A percentile compares a stretch with the other conserved stretches of the same genome.
phyloP scores from a whole-genome alignment of 2,329 filamentous ascomycete species.

The Xylaria sp. region DNA sequence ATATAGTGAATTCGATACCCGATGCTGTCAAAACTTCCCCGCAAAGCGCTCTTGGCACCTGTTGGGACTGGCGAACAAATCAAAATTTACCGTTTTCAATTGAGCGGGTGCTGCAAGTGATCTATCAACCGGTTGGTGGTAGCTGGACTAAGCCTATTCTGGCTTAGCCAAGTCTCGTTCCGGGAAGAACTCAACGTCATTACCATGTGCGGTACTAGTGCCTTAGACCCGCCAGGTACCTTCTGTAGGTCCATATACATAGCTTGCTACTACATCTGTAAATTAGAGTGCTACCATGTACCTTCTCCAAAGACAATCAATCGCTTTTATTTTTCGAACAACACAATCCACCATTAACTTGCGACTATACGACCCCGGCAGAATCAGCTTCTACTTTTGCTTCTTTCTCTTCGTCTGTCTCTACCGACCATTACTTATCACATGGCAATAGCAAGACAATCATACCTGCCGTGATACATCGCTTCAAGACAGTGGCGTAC shows the following conservation, averaged over 20 bases:
- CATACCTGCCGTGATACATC: slow-evolving; percentile 15
- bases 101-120: slow-evolving; percentile 12
- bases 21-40: slow-evolving; percentile 12
- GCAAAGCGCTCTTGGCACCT: not conserved
- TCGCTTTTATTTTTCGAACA: not conserved
- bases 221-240: not conserved
- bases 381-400: slow-evolving; percentile 9
- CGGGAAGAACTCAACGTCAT: slow-evolving; percentile 35
- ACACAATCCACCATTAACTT: slow-evolving; percentile 9
- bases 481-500: slow-evolving; percentile 17
- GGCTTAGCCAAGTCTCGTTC: slow-evolving; percentile 18
- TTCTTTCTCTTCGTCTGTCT: not conserved
- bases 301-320: not conserved
- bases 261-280: not conserved
- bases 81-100: not conserved
- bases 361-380: slow-evolving; percentile 5
- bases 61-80: not conserved
- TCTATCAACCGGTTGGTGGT: slow-evolving; percentile 7
- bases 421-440: slow-evolving; percentile 1
- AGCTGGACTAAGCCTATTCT: slow-evolving; percentile 4
- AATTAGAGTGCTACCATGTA: not conserved
- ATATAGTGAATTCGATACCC: not conserved
- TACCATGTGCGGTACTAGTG: slow-evolving; percentile 16
- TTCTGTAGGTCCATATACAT: not conserved
- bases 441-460: slow-evolving; percentile 12